A percentile compares a stretch with the other conserved stretches of the same genome.
phyloP scores from a whole-genome alignment of 768 basidiomycete genomes.

The Termitomyces heimii region DNA sequence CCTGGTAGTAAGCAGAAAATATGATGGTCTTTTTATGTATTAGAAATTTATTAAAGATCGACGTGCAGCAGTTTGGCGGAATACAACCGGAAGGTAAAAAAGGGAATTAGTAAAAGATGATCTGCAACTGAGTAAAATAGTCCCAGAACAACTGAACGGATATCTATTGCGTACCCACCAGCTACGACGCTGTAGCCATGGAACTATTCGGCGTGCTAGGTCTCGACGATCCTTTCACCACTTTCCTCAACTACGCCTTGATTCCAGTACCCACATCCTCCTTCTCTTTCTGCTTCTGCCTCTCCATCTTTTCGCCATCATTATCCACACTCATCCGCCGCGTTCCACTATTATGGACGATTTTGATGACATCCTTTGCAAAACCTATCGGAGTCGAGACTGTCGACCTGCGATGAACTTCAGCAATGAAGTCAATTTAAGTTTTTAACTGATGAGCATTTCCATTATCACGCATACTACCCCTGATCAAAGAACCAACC shows the following conservation, averaged over 20 bases:
- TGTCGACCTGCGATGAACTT: neutral
- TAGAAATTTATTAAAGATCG: too few species aligned
- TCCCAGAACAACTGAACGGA: too few species aligned
- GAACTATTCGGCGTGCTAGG: constrained; percentile 10
- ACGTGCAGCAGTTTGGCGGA: too few species aligned
- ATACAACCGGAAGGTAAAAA: too few species aligned
- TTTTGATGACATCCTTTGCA: neutral
- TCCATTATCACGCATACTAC: too few species aligned
- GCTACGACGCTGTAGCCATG: neutral
- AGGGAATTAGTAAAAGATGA: too few species aligned
- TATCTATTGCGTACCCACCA: neutral
- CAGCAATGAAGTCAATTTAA: neutral
- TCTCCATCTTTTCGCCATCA: neutral
- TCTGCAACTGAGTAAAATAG: too few species aligned
- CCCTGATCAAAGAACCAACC: too few species aligned
- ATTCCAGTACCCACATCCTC: constrained; percentile 6
- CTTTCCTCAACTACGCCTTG: constrained; percentile 17
- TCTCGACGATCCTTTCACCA: constrained; percentile 7
- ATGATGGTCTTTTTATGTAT: too few species aligned
- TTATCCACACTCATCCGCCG: neutral
- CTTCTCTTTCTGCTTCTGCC: neutral
- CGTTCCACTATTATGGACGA: neutral
- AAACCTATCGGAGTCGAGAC: neutral
- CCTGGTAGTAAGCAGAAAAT: too few species aligned
- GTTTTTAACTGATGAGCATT: neutral